Evolutionary conservation across 2,329 filamentous ascomycete species (phyloP), one percentile per base, ranked within the genome.

Genomic region (Aspergillus pseudotamarii): DNA sequence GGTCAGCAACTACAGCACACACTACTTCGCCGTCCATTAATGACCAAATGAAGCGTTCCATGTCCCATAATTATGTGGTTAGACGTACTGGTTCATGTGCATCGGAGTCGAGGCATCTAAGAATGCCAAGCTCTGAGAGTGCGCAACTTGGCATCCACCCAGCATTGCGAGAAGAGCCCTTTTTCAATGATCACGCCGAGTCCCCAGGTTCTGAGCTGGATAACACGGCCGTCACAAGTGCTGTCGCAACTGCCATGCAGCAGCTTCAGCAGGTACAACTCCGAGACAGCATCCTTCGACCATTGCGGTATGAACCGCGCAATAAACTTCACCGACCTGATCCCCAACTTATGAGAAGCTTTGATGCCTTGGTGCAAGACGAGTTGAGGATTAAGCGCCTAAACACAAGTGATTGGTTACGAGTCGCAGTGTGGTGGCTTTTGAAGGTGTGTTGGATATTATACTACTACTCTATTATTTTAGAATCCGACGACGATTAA

Each of bases 391-490:
- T 70, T 3, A 63, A 66, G 53, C 65, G 69, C 23, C 61, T 75
- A 1, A 69, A 62, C 34, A 68, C 71, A 14, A 68, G 67, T 45
- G 72, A 74, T 48, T 76, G 73, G 74, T 65, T 76, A 26, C 66
- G 68, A 12, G 62, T 75, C 45, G 72, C 73, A 3, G 72, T 71
- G 19, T 76, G 73, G 73, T 76, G 74, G 74, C 58, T 76, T 36
- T 59, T 76, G 26, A 73, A 76, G 66, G 72, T 71, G 12, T 5
- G 41, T n/a, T 14, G 28, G 19, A 9, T 32, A 57, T n/a, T 30
- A 34, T 50, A 56, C 19, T 34, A 19, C 34, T 26, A 21, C 9
- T 32, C 6, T 16, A 6, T 51, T 19, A 19, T 36, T 30, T 11
- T 23, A 23, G 4, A 54, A 21, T 2, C n/a, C 48, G 14, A 28